A percentile compares a stretch with the other conserved stretches of the same genome.
These are phyloP conservation scores for Termitomyces sp. DNA, from an alignment of 768 basidiomycete species.

Conservation along the genomic window DNA sequence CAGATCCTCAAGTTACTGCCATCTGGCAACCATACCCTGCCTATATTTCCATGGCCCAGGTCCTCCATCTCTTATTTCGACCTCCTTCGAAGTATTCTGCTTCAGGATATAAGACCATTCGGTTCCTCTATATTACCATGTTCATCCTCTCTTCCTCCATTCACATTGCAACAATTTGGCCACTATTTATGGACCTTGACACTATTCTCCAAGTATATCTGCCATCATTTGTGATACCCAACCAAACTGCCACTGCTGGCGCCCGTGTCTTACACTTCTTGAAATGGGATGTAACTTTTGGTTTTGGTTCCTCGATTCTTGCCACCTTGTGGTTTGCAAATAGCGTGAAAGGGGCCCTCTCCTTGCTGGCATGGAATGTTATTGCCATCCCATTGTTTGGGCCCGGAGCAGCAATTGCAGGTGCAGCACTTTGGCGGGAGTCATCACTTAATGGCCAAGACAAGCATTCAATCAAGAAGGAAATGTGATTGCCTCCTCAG, in stretches of 20 bases:
- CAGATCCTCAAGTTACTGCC: slow-evolving; percentile 41
- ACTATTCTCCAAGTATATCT: slow-evolving; percentile 30
- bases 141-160: slow-evolving; percentile 41
- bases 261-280: slow-evolving; percentile 37
- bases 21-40: slow-evolving; percentile 54
- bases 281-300: slow-evolving; percentile 49
- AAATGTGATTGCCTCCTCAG: not conserved
- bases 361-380: slow-evolving; percentile 39
- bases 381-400: slow-evolving; percentile 41
- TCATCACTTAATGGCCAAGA: slow-evolving; percentile 10
- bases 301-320: slow-evolving; percentile 34
- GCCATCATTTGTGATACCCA: slow-evolving; percentile 30
- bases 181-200: slow-evolving; percentile 25
- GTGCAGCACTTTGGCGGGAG: slow-evolving; percentile 49
- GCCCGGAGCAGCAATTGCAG: slow-evolving; percentile 49
- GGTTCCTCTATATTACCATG: slow-evolving; percentile 32
- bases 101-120: slow-evolving; percentile 35
- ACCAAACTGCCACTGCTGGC: slow-evolving; percentile 19
- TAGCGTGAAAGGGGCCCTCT: slow-evolving; percentile 24
- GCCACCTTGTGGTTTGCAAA: slow-evolving; percentile 48
- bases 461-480: not conserved
- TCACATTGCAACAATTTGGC: slow-evolving; percentile 39
- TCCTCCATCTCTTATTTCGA: slow-evolving; percentile 36
- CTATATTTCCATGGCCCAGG: slow-evolving; percentile 38
- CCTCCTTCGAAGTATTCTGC: slow-evolving; percentile 25